Conservation (phyloP, 352 stramenopile genomes). For the Phytopythium boreale region DNA sequence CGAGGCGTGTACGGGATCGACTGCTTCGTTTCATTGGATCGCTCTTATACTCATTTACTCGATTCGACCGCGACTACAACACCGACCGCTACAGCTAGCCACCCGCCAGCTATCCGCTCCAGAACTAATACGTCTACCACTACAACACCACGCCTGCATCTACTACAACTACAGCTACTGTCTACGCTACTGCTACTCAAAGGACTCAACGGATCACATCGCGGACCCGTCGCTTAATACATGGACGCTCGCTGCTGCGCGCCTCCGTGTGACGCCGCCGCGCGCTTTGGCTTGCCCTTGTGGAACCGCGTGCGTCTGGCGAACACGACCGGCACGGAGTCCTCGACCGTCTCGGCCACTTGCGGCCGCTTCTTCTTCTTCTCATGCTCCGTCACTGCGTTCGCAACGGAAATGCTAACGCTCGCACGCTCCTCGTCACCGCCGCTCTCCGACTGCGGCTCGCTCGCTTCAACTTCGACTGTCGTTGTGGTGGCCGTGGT, state of each 20-base stretch:
- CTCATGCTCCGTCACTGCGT: neutral
- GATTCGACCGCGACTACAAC: neutral
- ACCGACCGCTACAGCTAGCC: neutral
- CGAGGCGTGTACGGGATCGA: neutral
- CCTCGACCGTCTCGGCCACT: constrained; percentile 10
- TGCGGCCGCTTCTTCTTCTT: neutral
- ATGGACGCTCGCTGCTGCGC: neutral
- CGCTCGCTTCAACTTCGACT: neutral
- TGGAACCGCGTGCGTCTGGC: constrained; percentile 27
- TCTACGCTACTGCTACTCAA: neutral
- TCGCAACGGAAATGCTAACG: neutral
- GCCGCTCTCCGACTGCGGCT: constrained; percentile 1
- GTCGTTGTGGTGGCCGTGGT: constrained; percentile 7
- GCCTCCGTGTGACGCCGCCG: neutral
- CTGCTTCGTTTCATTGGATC: neutral
- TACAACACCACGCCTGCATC: neutral
- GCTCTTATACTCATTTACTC: neutral
- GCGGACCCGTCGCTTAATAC: neutral
- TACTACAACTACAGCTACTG: neutral
- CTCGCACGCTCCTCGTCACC: neutral
- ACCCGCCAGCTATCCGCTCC: neutral
- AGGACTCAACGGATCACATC: neutral
- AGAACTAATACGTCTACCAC: neutral
- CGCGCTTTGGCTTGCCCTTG: constrained; percentile 17
- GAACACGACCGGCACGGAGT: constrained; percentile 23